Conservation (phyloP, 768 basidiomycete genomes). For the Amanita inopinata region DNA sequence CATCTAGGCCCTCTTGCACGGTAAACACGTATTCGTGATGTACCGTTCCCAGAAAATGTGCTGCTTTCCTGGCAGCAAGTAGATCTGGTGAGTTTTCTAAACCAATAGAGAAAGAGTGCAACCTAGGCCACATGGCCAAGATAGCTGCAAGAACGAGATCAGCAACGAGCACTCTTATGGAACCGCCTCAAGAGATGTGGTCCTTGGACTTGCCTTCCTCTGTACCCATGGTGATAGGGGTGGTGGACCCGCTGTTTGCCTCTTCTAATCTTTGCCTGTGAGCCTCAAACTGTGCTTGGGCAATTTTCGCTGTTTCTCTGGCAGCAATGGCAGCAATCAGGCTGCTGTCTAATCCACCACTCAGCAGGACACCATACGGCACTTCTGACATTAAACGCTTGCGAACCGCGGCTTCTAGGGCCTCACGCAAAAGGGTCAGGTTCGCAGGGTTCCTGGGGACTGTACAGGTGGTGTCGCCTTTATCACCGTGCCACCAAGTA, state of each 20-base stretch:
- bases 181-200: background rate
- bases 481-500: slow-evolving; percentile 82
- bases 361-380: slow-evolving; percentile 93
- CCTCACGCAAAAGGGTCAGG: slow-evolving; percentile 61
- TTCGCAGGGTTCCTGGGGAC: slow-evolving; percentile 57
- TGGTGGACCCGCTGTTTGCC: slow-evolving; percentile 43
- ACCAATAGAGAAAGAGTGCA: slow-evolving; percentile 97
- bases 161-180: background rate
- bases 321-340: slow-evolving; percentile 93
- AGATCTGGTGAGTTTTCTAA: slow-evolving; percentile 93
- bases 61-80: slow-evolving; percentile 87
- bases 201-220: slow-evolving; percentile 43
- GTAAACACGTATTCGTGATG: slow-evolving; percentile 99
- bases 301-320: slow-evolving; percentile 89
- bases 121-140: slow-evolving; percentile 84
- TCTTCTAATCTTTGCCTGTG: slow-evolving; percentile 52
- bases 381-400: slow-evolving; percentile 98
- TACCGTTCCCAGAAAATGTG: slow-evolving; percentile 85
- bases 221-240: slow-evolving; percentile 35
- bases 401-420: slow-evolving; percentile 83
- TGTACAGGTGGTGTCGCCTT: slow-evolving; percentile 41
- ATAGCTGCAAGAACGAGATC: slow-evolving; percentile 34
- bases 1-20: slow-evolving; percentile 95
- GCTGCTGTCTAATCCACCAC: slow-evolving; percentile 92
- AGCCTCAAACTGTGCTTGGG: slow-evolving; percentile 66